Evolutionary conservation across 2,329 filamentous ascomycete genomes (phyloP).

Genomic region (Fusarium pininemorale): DNA sequence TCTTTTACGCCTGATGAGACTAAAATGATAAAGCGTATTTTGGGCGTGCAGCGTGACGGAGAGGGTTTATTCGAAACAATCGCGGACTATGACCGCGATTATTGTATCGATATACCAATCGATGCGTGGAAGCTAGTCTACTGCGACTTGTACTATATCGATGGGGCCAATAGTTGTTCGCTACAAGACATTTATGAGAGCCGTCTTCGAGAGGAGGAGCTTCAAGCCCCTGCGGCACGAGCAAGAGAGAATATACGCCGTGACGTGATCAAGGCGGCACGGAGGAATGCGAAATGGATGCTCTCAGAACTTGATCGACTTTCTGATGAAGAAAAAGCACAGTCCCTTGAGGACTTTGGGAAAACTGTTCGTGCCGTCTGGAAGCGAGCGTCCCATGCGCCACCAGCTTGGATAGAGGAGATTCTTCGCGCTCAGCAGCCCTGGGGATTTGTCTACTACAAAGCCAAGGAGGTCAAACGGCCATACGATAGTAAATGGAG

Average conservation of each 20-base stretch:
- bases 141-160: not conserved
- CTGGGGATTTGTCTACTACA: not conserved
- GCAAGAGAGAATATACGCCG: not conserved
- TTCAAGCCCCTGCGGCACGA: not conserved
- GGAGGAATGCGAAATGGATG: not conserved
- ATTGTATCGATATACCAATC: not conserved
- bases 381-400: not conserved
- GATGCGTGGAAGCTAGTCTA: not conserved
- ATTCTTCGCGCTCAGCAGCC: not conserved
- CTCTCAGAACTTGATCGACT: not conserved
- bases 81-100: not conserved
- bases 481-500: not conserved
- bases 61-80: not conserved
- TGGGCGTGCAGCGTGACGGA: not conserved
- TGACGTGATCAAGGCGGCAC: not conserved
- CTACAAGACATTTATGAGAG: not conserved
- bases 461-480: not conserved
- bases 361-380: not conserved
- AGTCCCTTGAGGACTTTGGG: not conserved
- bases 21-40: not conserved
- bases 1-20: accelerated
- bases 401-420: not conserved
- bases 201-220: not conserved
- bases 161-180: not conserved
- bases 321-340: not conserved